Conservation (phyloP, 805 yeast species). For the Candida berthetii region DNA sequence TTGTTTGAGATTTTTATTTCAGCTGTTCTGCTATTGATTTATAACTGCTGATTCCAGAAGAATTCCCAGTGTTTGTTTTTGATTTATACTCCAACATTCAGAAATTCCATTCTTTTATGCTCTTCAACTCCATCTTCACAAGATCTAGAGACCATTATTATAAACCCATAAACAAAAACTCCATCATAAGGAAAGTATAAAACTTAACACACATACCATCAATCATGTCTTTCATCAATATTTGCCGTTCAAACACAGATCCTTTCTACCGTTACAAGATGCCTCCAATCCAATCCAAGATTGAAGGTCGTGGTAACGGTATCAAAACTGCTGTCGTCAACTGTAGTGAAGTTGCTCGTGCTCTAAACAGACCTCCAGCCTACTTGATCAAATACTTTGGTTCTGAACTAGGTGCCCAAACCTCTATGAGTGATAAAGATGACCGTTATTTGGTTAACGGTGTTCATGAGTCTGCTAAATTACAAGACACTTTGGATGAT, state of each 20-base stretch:
- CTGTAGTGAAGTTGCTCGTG: conserved; percentile 88
- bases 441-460: conserved; percentile 95
- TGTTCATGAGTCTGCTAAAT: conserved; percentile 81
- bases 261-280: conserved; percentile 99
- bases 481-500: conserved; percentile 92
- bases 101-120: no score
- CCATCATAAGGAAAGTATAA: no score
- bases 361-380: conserved; percentile 87
- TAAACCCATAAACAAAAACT: no score
- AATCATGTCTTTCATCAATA: conserved; percentile 81
- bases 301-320: conserved; percentile 99
- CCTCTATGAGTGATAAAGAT: conserved; percentile 67
- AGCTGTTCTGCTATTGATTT: no score
- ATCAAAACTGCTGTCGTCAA: conserved; percentile 92
- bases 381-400: conserved; percentile 94
- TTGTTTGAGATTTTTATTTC: no score
- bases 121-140: no score
- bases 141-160: no score
- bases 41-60: no score
- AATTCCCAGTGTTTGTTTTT: no score
- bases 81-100: no score
- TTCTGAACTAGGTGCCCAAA: conserved; percentile 95
- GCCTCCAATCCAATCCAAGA: conserved; percentile 97
- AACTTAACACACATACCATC: not conserved
- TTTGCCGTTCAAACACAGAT: conserved; percentile 94